These are phyloP conservation scores for Pinus tabuliformis DNA, from an alignment of 75 land plant species.

Conservation along the genomic window DNA sequence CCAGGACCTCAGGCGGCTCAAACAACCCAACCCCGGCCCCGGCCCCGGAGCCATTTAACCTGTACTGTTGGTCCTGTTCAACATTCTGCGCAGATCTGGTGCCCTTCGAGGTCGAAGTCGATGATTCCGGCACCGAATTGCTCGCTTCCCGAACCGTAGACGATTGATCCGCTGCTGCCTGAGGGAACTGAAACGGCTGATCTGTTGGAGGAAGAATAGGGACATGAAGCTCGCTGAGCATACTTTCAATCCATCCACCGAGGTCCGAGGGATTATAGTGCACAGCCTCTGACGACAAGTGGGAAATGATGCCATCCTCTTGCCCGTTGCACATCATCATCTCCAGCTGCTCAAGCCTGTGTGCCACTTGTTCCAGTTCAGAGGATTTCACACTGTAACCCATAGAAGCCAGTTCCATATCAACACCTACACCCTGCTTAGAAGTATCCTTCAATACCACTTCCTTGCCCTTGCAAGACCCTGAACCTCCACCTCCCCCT, in stretches of 20 bases:
- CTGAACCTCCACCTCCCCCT: too few species aligned
- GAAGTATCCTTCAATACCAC: too few species aligned
- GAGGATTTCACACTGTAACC: slow-evolving; percentile 68
- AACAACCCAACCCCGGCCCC: neutral
- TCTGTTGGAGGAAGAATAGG: neutral
- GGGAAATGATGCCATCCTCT: slow-evolving; percentile 34
- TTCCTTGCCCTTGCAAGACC: too few species aligned
- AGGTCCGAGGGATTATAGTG: slow-evolving; percentile 72
- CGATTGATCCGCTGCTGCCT: neutral
- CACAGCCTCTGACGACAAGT: slow-evolving; percentile 44
- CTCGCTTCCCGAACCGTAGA: slow-evolving; percentile 9
- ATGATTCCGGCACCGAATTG: slow-evolving; percentile 9
- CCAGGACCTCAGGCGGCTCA: neutral
- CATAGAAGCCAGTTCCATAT: slow-evolving; percentile 61
- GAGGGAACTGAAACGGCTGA: neutral
- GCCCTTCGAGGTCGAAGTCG: slow-evolving; percentile 1
- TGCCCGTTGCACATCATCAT: slow-evolving; percentile 32
- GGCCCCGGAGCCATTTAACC: neutral
- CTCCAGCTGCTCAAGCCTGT: slow-evolving; percentile 65
- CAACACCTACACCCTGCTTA: slow-evolving; percentile 26
- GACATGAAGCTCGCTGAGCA: slow-evolving; percentile 57
- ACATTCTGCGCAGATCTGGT: neutral
- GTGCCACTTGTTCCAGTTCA: slow-evolving; percentile 68
- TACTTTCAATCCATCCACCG: slow-evolving; percentile 68
- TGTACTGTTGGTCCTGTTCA: neutral